phyloP scores from a whole-genome alignment of 306 rosid genomes.

The Vigna trinervia region DNA sequence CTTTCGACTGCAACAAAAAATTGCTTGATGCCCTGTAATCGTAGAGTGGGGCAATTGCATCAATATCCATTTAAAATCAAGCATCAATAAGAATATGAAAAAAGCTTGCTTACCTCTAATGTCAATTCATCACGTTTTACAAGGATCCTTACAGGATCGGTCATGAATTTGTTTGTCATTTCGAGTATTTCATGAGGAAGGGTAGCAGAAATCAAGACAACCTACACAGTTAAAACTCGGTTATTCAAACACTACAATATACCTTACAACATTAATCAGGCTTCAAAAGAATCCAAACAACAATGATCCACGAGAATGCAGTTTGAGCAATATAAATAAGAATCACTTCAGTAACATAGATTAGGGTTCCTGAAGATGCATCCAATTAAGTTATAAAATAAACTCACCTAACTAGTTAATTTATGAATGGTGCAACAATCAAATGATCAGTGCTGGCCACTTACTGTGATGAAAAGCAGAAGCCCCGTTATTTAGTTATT shows the following conservation, averaged over 20 bases:
- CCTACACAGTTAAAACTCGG: constrained; percentile 58
- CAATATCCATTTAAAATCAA: constrained; percentile 32
- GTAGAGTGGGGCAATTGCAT: constrained; percentile 7
- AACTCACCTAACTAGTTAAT: background rate
- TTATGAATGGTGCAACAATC: background rate
- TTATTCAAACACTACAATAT: constrained; percentile 29
- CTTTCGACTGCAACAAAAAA: constrained; percentile 97
- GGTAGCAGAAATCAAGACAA: constrained; percentile 94
- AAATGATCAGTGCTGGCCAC: background rate
- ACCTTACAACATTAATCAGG: constrained; percentile 14
- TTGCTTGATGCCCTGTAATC: constrained; percentile 93
- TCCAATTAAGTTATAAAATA: background rate
- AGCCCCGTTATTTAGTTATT: constrained; percentile 10
- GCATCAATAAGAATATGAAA: constrained; percentile 16
- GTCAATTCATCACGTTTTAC: constrained; percentile 99
- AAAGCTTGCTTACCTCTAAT: constrained; percentile 70
- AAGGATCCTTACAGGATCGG: constrained; percentile 98
- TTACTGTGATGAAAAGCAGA: background rate
- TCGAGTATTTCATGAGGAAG: constrained; percentile 99
- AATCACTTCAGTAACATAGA: background rate
- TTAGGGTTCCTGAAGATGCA: constrained; percentile 7
- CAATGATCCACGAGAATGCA: background rate
- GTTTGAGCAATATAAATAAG: background rate
- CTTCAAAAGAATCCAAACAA: constrained; percentile 19
- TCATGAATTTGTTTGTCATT: constrained; percentile 95